Evolutionary conservation across 306 rosid genomes (phyloP).

Genomic region (Carpinus fangiana): DNA sequence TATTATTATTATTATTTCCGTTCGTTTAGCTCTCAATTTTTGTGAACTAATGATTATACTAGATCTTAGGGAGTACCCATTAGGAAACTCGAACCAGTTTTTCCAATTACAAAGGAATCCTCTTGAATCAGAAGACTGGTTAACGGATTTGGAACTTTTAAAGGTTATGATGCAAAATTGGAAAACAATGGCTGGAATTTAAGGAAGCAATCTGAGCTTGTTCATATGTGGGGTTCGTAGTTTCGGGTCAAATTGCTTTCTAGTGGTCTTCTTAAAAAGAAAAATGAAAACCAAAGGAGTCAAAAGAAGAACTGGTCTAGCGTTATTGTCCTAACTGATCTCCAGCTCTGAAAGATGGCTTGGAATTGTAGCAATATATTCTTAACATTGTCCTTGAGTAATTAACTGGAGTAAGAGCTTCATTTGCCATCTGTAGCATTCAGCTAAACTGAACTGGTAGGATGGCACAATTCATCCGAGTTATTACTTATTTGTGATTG

Average conservation of each 20-base stretch:
- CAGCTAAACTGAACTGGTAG: not conserved
- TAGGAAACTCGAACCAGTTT: too few relatives aligned
- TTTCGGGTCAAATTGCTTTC: not conserved
- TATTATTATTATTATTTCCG: not conserved
- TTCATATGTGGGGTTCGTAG: not conserved
- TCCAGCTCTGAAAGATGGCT: not conserved
- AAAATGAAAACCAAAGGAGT: not conserved
- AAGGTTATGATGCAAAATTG: not conserved
- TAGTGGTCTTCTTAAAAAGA: not conserved
- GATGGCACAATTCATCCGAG: not conserved
- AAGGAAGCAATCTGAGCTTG: not conserved
- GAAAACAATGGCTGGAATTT: not conserved
- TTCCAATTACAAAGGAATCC: too few relatives aligned
- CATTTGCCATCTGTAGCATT: not conserved
- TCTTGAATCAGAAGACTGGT: not conserved
- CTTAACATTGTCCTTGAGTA: not conserved
- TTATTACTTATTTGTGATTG: not conserved
- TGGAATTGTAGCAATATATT: not conserved
- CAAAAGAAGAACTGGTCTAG: not conserved
- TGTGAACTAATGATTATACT: not conserved
- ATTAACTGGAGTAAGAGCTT: not conserved
- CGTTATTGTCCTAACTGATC: not conserved
- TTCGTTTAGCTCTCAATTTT: not conserved
- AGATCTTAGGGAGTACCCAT: too few relatives aligned
- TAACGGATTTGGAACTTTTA: not conserved